Percentiles rank a stretch among this genome's conserved stretches.
These are phyloP conservation scores for Kappamyces sp. DNA, from an alignment of 192 early-diverging fungal genomes.

Conservation along the genomic window DNA sequence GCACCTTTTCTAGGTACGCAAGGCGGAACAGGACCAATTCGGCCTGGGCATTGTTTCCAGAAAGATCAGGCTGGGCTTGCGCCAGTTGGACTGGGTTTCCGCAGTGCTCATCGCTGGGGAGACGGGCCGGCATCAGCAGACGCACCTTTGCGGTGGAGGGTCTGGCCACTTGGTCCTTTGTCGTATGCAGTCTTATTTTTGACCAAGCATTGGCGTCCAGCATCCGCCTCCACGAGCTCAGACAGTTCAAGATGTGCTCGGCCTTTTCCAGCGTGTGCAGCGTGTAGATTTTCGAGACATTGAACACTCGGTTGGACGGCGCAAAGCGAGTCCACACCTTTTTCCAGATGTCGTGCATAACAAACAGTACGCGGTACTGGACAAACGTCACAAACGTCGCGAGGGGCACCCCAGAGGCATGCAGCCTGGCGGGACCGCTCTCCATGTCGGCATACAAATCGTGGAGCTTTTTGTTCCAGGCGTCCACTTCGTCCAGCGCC, in stretches of 20 bases:
- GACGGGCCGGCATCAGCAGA: not conserved
- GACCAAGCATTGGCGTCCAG: slow-evolving; percentile 20
- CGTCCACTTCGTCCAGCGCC: slow-evolving; percentile 14
- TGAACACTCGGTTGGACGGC: slow-evolving; percentile 20
- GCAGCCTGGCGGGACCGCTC: too few relatives aligned
- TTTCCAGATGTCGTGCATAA: slow-evolving; percentile 25
- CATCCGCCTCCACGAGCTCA: slow-evolving; percentile 30
- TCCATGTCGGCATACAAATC: slow-evolving; percentile 1
- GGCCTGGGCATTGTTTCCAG: not conserved
- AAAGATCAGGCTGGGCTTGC: not conserved
- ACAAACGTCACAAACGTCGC: slow-evolving; percentile 16
- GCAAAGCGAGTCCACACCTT: slow-evolving; percentile 27
- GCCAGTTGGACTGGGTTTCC: not conserved
- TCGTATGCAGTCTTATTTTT: slow-evolving; percentile 14
- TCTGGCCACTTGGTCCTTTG: slow-evolving; percentile 12
- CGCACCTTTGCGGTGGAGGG: not conserved
- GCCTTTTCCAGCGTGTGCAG: slow-evolving; percentile 14
- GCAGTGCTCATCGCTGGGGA: not conserved
- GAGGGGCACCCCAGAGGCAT: not conserved
- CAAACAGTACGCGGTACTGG: slow-evolving; percentile 21
- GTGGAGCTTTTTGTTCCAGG: slow-evolving; percentile 4
- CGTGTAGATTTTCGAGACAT: slow-evolving; percentile 21
- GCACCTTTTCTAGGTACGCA: slow-evolving; percentile 19
- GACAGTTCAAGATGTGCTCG: slow-evolving; percentile 23
- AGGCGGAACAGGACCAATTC: slow-evolving; percentile 7